Conservation (phyloP, 78 protist genomes). For the Tieghemostelium lacteum region DNA sequence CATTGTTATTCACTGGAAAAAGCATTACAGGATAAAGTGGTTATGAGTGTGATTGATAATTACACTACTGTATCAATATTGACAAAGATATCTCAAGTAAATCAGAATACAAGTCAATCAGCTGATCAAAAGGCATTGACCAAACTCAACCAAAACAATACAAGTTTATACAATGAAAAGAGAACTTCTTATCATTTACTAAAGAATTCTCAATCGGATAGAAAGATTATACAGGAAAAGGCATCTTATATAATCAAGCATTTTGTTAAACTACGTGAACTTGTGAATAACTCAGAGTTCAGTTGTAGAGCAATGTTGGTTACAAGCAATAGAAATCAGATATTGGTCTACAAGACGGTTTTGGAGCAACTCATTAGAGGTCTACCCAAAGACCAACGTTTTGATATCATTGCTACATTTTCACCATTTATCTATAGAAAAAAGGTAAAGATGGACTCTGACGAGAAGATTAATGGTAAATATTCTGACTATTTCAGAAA, state of each 20-base stretch:
- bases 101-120: background rate
- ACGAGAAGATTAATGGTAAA: constrained; percentile 29
- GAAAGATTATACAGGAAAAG: constrained; percentile 54
- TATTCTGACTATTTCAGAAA: constrained; percentile 41
- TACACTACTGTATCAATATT: constrained; percentile 65
- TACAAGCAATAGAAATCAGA: constrained; percentile 43
- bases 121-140: background rate
- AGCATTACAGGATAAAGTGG: constrained; percentile 44
- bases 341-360: constrained; percentile 18
- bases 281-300: constrained; percentile 37
- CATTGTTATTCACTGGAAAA: constrained; percentile 39
- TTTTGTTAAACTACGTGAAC: constrained; percentile 34
- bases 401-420: constrained; percentile 71
- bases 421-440: constrained; percentile 27
- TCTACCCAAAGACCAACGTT: constrained; percentile 49
- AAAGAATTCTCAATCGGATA: constrained; percentile 29
- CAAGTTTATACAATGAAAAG: constrained; percentile 11
- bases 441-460: constrained; percentile 34
- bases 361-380: constrained; percentile 16
- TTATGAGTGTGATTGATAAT: constrained; percentile 47
- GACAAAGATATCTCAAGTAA: constrained; percentile 26
- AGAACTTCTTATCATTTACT: constrained; percentile 45
- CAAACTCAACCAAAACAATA: background rate
- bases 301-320: constrained; percentile 59
- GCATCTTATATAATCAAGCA: constrained; percentile 65